Evolutionary conservation across 1,139 yeast genomes (phyloP).

Genomic region (Pichia sp.): DNA sequence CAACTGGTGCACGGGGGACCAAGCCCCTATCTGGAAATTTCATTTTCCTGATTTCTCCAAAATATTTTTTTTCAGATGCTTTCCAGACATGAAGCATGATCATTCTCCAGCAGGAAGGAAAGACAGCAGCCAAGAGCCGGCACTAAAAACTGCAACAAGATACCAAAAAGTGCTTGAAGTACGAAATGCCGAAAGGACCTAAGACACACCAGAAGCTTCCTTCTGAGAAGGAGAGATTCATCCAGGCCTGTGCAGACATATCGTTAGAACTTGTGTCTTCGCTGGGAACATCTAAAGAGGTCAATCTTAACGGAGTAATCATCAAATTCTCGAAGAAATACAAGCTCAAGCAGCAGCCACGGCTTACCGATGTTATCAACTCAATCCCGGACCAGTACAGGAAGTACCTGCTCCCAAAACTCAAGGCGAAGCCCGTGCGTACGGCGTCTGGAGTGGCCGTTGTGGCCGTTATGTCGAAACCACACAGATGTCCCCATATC

Average conservation of each 20-base stretch:
- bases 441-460: slow-evolving; percentile 99
- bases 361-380: slow-evolving; percentile 89
- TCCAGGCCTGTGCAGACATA: slow-evolving; percentile 90
- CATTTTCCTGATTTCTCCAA: neutral
- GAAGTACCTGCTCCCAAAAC: slow-evolving; percentile 83
- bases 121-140: neutral
- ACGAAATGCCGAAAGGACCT: slow-evolving; percentile 30
- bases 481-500: slow-evolving; percentile 98
- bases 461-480: slow-evolving; percentile 99
- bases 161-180: neutral
- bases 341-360: slow-evolving; percentile 86
- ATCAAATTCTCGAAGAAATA: slow-evolving; percentile 84
- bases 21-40: neutral
- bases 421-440: slow-evolving; percentile 96
- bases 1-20: neutral
- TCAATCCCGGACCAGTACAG: slow-evolving; percentile 96
- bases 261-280: slow-evolving; percentile 83
- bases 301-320: slow-evolving; percentile 86
- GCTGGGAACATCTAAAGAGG: slow-evolving; percentile 58
- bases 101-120: neutral
- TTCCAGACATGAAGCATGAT: neutral
- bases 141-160: neutral
- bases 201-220: slow-evolving; percentile 54
- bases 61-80: neutral
- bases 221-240: slow-evolving; percentile 87